Evolutionary conservation across 768 basidiomycete species (phyloP), one percentile per base, ranked within the genome.

Genomic region (Pisolithus marmoratus): DNA sequence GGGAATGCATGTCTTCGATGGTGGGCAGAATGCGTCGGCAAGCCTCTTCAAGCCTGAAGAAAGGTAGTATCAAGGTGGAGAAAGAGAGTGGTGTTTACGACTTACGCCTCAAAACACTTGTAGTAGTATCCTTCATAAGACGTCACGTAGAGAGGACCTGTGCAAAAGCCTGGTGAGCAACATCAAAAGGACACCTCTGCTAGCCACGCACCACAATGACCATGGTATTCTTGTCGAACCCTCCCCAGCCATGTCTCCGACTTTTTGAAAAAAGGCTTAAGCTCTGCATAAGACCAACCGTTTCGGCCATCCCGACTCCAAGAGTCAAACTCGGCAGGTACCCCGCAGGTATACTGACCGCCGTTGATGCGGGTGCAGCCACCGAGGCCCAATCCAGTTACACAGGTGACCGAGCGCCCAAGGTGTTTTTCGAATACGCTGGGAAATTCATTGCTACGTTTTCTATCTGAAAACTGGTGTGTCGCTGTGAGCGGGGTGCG

Each of bases 351-450:
- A 49, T 68, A 71, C 26, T 64, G 50, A 58, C 74, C 62, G 29
- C 70, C 73, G 60, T 81, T 80, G 58, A 78, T 68, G 11, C 73
- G 70, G 38, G 74, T 70, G 11, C 68, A 70, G 1, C 79, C 79
- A 24, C 79, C 79, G n/a, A 81, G 64, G n/a, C 57, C 64, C 4
- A 49, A 47, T 3, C 70, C 71, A 2, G 58, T 49, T 9, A 54
- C 22, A 20, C 36, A 41, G 29, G 24, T 27, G 40, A 43, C 12
- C 20, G 49, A 20, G 22, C 49, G 49, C 22, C 49, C 49, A 8
- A 50, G 26, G 4, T 31, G 23, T n/a, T 49, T 11, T 19, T 49
- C 48, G 38, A 29, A 27, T 5, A 11, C 48, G 19, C 48, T 49
- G 15, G 36, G 6, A 27, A 49, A 49, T n/a, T 40, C 48, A 15